phyloP scores from a whole-genome alignment of 148 eudicot genomes.

The Fallopia convolvulus region DNA sequence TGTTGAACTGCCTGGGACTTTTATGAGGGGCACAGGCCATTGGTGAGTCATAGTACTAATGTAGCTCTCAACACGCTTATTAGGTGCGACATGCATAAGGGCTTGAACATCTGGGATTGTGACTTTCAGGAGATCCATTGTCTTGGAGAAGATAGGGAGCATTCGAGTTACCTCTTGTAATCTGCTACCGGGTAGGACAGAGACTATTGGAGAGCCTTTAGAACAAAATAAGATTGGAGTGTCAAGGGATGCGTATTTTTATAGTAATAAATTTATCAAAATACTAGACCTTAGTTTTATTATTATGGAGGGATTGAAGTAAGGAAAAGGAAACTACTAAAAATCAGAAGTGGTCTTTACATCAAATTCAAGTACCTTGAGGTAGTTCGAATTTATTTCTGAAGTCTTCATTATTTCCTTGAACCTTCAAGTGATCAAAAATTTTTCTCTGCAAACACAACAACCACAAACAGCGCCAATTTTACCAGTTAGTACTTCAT shows the following conservation, averaged over 20 bases:
- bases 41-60: constrained; percentile 28
- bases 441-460: constrained; percentile 26
- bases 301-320: background rate
- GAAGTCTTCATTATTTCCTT: constrained; percentile 52
- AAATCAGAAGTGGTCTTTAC: background rate
- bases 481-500: background rate
- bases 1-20: constrained; percentile 59
- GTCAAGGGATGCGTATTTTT: background rate
- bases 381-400: constrained; percentile 37
- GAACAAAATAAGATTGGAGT: background rate
- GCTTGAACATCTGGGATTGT: constrained; percentile 40
- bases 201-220: constrained; percentile 54
- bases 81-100: constrained; percentile 72
- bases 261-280: background rate
- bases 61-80: constrained; percentile 61
- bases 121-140: constrained; percentile 49
- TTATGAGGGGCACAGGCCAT: constrained; percentile 52
- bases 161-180: constrained; percentile 87
- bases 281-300: background rate
- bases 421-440: constrained; percentile 33
- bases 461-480: background rate
- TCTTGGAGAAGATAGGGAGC: constrained; percentile 65
- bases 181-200: constrained; percentile 95
- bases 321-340: background rate
- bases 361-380: constrained; percentile 40